Conservation (phyloP, 371 early-diverging fungal species). For the Quaeritorhiza haematococci region DNA sequence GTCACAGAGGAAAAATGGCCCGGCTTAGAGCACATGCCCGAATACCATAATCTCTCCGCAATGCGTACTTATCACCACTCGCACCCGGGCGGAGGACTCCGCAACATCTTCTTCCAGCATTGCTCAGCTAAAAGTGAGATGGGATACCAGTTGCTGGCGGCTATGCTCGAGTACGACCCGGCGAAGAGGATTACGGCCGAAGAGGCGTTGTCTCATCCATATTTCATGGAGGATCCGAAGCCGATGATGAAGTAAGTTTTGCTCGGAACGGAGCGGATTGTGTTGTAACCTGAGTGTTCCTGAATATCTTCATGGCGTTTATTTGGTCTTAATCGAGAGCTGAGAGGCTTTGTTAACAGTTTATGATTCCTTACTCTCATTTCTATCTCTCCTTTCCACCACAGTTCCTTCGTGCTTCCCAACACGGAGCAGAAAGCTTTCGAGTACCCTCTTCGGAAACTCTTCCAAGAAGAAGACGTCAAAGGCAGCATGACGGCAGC, state of each 20-base stretch:
- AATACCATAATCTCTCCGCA: slow-evolving; percentile 50
- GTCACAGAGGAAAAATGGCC: slow-evolving; percentile 72
- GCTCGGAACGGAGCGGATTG: no score
- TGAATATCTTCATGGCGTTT: no score
- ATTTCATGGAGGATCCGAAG: slow-evolving; percentile 86
- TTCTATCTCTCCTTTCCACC: no score
- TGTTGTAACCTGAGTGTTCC: no score
- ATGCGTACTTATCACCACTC: no score
- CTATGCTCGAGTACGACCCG: slow-evolving; percentile 91
- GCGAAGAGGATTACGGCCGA: slow-evolving; percentile 81
- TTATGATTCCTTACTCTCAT: no score
- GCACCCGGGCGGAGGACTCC: no score
- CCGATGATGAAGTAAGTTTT: slow-evolving; percentile 67
- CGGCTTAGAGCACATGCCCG: slow-evolving; percentile 66
- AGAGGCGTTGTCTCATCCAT: slow-evolving; percentile 81
- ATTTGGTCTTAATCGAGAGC: no score
- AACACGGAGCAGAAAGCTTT: slow-evolving; percentile 13
- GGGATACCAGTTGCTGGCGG: slow-evolving; percentile 65
- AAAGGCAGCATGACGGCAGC: no score
- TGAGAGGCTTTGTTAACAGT: no score
- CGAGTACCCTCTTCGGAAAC: slow-evolving; percentile 58
- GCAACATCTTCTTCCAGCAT: neutral
- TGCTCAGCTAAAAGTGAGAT: slow-evolving; percentile 9
- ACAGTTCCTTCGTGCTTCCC: neutral
- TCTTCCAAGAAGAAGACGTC: slow-evolving; percentile 68